Conservation (phyloP, 2,329 filamentous ascomycete genomes). For the Pseudogymnoascus sp. region DNA sequence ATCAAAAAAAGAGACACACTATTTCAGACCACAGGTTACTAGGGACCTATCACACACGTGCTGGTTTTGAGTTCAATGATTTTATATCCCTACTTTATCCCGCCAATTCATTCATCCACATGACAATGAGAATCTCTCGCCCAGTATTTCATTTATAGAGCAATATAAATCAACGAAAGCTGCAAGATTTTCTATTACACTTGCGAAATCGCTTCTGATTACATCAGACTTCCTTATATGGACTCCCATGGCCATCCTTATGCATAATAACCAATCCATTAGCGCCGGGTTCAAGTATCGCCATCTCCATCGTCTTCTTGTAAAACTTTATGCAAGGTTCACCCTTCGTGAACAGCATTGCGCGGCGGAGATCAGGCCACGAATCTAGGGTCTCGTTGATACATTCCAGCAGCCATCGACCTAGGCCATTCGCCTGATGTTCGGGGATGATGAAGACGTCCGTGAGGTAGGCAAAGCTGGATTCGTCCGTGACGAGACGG, state of each 20-base stretch:
- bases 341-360: conserved; percentile 47
- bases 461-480: conserved; percentile 62
- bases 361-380: conserved; percentile 55
- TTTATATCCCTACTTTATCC: not conserved
- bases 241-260: conserved; percentile 4
- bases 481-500: conserved; percentile 60
- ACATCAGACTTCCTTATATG: not conserved
- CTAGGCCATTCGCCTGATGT: conserved; percentile 56
- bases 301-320: conserved; percentile 22
- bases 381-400: conserved; percentile 49
- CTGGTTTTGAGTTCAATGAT: not conserved
- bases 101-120: not conserved
- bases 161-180: not conserved
- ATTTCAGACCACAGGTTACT: not conserved
- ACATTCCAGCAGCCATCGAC: conserved; percentile 57
- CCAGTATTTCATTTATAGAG: not conserved
- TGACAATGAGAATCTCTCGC: not conserved
- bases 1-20: not conserved
- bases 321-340: conserved; percentile 24
- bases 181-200: not conserved
- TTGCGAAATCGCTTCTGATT: not conserved
- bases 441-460: conserved; percentile 59
- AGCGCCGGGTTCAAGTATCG: conserved; percentile 10
- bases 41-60: not conserved
- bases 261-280: not conserved